phyloP scores from a whole-genome alignment of 1,139 yeast genomes.

The Geotrichum europaeum region DNA sequence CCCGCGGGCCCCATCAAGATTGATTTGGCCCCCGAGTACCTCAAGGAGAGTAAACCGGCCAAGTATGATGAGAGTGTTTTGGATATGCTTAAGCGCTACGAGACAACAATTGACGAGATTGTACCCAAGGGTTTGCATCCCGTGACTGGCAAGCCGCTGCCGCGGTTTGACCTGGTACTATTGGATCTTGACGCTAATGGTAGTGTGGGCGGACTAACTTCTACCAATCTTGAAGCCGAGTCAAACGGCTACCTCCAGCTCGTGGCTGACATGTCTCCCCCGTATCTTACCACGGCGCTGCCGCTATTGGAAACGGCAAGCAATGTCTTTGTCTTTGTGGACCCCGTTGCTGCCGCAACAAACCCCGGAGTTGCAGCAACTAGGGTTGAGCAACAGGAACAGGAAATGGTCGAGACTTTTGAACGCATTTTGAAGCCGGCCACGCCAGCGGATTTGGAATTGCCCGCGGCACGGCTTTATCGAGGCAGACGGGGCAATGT shows the following conservation, averaged over 20 bases:
- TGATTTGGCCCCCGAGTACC: background rate
- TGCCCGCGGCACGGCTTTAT: background rate
- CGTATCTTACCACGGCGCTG: background rate
- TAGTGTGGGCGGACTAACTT: background rate
- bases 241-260: background rate
- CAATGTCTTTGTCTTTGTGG: background rate
- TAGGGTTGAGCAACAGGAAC: background rate
- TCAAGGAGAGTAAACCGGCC: background rate
- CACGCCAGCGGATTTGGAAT: background rate
- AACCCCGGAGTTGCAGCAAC: background rate
- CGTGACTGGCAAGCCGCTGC: background rate
- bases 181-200: background rate
- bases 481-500: background rate
- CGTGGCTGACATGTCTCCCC: background rate
- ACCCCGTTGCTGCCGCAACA: background rate
- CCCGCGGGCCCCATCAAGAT: background rate
- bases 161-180: background rate
- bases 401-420: background rate
- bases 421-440: background rate
- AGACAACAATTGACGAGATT: background rate
- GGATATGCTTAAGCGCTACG: background rate
- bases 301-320: background rate
- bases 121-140: background rate
- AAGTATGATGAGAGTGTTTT: background rate
- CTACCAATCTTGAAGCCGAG: background rate